A percentile compares a stretch with the other conserved stretches of the same genome.
phyloP scores from a whole-genome alignment of 805 yeast species.

The Cyberlindnera maclurae region DNA sequence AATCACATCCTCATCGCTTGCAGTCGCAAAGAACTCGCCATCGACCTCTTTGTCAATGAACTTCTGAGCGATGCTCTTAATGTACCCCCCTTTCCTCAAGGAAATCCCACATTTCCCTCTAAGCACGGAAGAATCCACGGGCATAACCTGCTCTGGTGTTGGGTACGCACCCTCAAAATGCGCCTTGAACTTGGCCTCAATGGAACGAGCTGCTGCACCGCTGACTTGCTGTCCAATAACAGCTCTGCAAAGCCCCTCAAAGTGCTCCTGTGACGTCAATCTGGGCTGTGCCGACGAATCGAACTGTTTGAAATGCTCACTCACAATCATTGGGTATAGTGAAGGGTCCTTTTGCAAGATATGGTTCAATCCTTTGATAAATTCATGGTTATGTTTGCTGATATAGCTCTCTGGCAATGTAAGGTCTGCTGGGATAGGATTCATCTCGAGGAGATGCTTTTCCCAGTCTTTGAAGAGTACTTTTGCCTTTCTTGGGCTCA shows the following conservation, averaged over 20 bases:
- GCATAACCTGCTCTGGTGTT: slow-evolving; percentile 40
- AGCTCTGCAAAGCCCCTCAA: slow-evolving; percentile 35
- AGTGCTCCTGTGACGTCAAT: slow-evolving; percentile 27
- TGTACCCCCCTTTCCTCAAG: slow-evolving; percentile 56
- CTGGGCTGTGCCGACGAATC: slow-evolving; percentile 10
- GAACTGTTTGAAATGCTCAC: slow-evolving; percentile 25
- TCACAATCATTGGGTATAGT: slow-evolving; percentile 23
- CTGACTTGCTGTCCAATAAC: slow-evolving; percentile 71
- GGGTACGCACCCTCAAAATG: slow-evolving; percentile 28
- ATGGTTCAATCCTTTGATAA: slow-evolving; percentile 28
- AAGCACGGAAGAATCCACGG: slow-evolving; percentile 38
- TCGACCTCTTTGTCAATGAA: slow-evolving; percentile 34
- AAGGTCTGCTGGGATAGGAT: slow-evolving; percentile 11
- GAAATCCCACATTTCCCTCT: slow-evolving; percentile 61
- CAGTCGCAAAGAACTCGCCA: slow-evolving; percentile 30
- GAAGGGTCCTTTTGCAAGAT: slow-evolving; percentile 32
- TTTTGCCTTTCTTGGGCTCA: slow-evolving; percentile 7
- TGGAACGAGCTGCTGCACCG: slow-evolving; percentile 73
- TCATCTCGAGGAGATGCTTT: slow-evolving; percentile 5
- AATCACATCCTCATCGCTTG: slow-evolving; percentile 38
- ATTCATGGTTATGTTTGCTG: slow-evolving; percentile 25
- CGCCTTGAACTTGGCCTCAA: slow-evolving; percentile 39
- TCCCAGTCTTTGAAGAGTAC: slow-evolving; percentile 11
- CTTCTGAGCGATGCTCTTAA: slow-evolving; percentile 45
- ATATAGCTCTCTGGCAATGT: slow-evolving; percentile 20